Base-by-base conservation (phyloP, 2,329 filamentous ascomycete genomes). In the Colletotrichum tropicicola region DNA sequence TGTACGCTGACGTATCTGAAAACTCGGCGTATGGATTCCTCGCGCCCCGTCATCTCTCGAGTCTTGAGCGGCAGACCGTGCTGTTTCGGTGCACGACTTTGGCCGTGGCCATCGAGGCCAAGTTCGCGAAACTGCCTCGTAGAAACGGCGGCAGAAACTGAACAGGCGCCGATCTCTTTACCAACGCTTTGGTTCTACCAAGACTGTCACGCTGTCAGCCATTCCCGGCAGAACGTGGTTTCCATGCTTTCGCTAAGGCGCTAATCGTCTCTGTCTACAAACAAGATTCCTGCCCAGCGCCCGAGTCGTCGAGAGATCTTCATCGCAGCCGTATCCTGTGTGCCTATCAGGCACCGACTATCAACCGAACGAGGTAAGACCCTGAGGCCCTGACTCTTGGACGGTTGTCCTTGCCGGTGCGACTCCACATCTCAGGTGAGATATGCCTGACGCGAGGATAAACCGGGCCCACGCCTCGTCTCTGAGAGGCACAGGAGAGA, bases 1-100 rank as follows among this genome's bases (percentile, higher is more conserved):
- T 32, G 49, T 45, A 51, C n/a, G 43, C 28, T 65, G 62, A 65
- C 57, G 57, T 51, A 61, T 44, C n/a, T n/a, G n/a, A n/a, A n/a
- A n/a, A n/a, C n/a, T n/a, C n/a, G n/a, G n/a, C n/a, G n/a, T n/a
- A n/a, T n/a, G n/a, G n/a, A n/a, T n/a, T n/a, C n/a, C n/a, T 21
- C 9, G 55, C 10, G 10, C 4, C 17, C 21, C 41, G n/a, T 44
- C 15, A 9, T 15, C n/a, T 54, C 12, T 41, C 10, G 13, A 12
- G 15, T 32, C 19, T 6, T 1, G 3, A 13, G 2, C 6, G 1
- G 5, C 12, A 5, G 10, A 35, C 5, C n/a, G 12, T 35, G 5
- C n/a, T 0, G 10, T 32, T 35, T 6, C 4, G 19, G 15, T 15
- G 8, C 19, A 43, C 15, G 10, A 13, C 9, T 6, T 6, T 13